These are phyloP conservation scores for Turritis glabra DNA, from an alignment of 345 rosid genomes.

Conservation along the genomic window DNA sequence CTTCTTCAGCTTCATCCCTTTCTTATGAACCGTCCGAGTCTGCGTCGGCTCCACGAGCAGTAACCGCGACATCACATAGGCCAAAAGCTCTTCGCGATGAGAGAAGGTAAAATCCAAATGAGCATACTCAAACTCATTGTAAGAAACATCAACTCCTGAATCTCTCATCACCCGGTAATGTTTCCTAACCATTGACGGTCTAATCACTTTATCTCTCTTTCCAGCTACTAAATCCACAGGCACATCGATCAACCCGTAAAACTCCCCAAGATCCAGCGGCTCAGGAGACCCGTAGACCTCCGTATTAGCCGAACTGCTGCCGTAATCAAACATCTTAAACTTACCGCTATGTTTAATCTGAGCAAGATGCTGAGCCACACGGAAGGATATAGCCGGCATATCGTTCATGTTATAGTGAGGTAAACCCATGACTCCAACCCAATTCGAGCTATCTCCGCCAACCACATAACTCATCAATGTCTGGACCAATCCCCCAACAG, in stretches of 20 bases:
- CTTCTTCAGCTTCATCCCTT: slow-evolving; percentile 47
- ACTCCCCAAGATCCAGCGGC: slow-evolving; percentile 82
- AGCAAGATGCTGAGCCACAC: slow-evolving; percentile 79
- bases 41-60: slow-evolving; percentile 55
- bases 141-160: slow-evolving; percentile 64
- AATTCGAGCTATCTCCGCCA: slow-evolving; percentile 96
- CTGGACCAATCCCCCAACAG: slow-evolving; percentile 93
- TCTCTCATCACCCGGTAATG: slow-evolving; percentile 80
- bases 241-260: slow-evolving; percentile 61
- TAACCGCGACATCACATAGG: slow-evolving; percentile 81
- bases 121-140: slow-evolving; percentile 77
- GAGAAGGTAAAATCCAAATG: slow-evolving; percentile 94
- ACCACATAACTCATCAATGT: slow-evolving; percentile 70
- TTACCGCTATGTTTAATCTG: slow-evolving; percentile 72
- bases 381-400: slow-evolving; percentile 85
- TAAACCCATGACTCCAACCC: slow-evolving; percentile 87
- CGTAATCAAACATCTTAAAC: slow-evolving; percentile 85
- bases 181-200: slow-evolving; percentile 71
- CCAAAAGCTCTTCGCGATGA: slow-evolving; percentile 81
- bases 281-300: slow-evolving; percentile 68
- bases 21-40: slow-evolving; percentile 26
- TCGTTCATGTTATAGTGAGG: slow-evolving; percentile 98
- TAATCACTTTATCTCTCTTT: slow-evolving; percentile 71
- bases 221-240: slow-evolving; percentile 91
- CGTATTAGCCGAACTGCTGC: slow-evolving; percentile 61